A percentile compares a stretch with the other conserved stretches of the same genome.
phyloP scores from a whole-genome alignment of 108 stramenopile species.

The Nitzschia sp. region DNA sequence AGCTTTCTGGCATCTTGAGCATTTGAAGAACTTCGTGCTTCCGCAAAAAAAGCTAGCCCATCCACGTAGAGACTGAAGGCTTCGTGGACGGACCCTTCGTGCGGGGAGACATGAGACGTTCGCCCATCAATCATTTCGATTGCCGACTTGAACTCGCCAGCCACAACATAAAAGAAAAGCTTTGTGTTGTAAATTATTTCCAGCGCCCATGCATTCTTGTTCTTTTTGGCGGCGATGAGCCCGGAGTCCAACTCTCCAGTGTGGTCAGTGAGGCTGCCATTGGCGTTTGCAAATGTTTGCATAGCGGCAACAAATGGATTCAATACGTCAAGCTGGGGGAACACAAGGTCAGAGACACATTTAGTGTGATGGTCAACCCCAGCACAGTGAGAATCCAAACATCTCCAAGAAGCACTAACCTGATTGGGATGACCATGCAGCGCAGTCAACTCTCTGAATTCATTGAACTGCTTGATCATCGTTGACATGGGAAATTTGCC shows the following conservation, averaged over 20 bases:
- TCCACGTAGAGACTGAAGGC: slow-evolving; percentile 2
- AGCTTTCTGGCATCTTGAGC: background rate
- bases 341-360: background rate
- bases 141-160: slow-evolving; percentile 2
- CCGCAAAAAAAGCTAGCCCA: background rate
- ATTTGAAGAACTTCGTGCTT: background rate
- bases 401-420: slow-evolving; percentile 2
- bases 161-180: background rate
- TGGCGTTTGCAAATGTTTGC: background rate
- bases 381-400: background rate
- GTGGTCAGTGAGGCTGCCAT: slow-evolving; percentile 5
- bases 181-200: background rate
- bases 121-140: background rate
- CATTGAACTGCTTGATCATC: background rate
- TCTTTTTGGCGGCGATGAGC: background rate
- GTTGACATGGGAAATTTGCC: slow-evolving; percentile 1
- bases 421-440: slow-evolving; percentile 7
- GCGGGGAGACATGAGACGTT: background rate
- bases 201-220: background rate
- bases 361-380: background rate
- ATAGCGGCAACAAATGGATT: background rate
- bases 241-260: background rate
- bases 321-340: background rate
- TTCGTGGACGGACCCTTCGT: background rate
- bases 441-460: background rate